These are phyloP conservation scores for Penicillium riverlandense DNA, from an alignment of 495 filamentous ascomycete species.

Conservation along the genomic window DNA sequence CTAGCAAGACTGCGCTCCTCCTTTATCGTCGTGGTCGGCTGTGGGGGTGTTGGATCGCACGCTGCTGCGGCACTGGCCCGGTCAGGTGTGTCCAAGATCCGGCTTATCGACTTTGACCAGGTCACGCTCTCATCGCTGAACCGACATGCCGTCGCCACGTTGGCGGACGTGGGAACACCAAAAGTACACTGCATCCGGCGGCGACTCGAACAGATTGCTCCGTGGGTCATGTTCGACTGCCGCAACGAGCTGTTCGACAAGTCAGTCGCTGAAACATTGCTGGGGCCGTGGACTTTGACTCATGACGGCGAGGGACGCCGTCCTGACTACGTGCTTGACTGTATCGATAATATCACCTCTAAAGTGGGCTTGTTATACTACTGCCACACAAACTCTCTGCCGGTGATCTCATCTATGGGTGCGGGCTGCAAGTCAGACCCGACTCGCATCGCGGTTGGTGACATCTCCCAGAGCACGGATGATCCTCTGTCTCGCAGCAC, in stretches of 20 bases:
- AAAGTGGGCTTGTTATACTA: constrained; percentile 90
- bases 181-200: constrained; percentile 81
- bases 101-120: constrained; percentile 97
- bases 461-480: constrained; percentile 83
- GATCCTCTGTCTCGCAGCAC: constrained; percentile 85
- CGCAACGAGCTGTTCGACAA: constrained; percentile 77
- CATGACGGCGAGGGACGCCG: constrained; percentile 48
- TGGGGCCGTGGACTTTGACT: constrained; percentile 50
- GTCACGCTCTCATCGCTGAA: constrained; percentile 91
- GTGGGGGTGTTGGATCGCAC: constrained; percentile 92
- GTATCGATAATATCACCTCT: constrained; percentile 96
- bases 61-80: constrained; percentile 78
- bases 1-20: constrained; percentile 70
- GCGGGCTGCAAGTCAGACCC: constrained; percentile 97
- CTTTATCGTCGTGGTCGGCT: constrained; percentile 85
- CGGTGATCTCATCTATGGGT: constrained; percentile 91
- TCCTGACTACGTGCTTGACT: constrained; percentile 88
- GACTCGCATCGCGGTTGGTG: constrained; percentile 81
- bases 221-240: constrained; percentile 88
- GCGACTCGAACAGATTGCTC: constrained; percentile 74
- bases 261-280: constrained; percentile 51
- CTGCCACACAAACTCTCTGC: constrained; percentile 66
- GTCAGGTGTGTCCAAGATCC: constrained; percentile 78
- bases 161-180: constrained; percentile 89
- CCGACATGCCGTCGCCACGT: constrained; percentile 86